Percentiles rank a stretch among this genome's conserved stretches.
phyloP scores from a whole-genome alignment of 1,284 basidiomycete genomes.

The Apiotrichum akiyoshidainum region DNA sequence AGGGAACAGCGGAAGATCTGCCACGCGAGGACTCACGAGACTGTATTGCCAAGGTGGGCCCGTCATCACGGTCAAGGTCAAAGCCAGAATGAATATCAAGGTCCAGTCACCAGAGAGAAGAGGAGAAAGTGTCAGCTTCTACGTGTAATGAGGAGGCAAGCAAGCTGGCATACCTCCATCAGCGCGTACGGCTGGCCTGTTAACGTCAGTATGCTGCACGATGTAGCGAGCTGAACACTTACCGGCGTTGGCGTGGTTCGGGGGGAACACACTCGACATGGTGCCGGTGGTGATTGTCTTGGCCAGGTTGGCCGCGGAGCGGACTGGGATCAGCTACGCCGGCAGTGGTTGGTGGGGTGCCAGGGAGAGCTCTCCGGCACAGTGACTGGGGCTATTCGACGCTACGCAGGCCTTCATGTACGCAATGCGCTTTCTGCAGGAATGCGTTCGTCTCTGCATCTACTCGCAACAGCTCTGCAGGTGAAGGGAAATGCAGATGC shows the following conservation, averaged over 20 bases:
- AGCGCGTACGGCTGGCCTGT: slow-evolving; percentile 60
- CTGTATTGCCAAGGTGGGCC: slow-evolving; percentile 3
- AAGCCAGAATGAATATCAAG: too few species aligned
- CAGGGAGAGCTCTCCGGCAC: not conserved
- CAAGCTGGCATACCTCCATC: slow-evolving; percentile 59
- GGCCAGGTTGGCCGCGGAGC: slow-evolving; percentile 10
- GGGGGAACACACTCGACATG: slow-evolving; percentile 44
- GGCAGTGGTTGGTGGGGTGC: not conserved
- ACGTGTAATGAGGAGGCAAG: not conserved
- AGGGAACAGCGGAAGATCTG: not conserved
- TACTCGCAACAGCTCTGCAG: too few species aligned
- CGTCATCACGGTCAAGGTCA: too few species aligned
- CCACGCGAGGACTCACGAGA: slow-evolving; percentile 18
- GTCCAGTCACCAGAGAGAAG: not conserved
- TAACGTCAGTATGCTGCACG: not conserved
- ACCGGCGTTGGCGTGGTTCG: slow-evolving; percentile 32
- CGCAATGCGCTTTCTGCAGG: too few species aligned
- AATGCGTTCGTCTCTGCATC: too few species aligned
- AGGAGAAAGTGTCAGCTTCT: not conserved
- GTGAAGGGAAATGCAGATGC: too few species aligned
- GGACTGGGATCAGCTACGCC: slow-evolving; percentile 6
- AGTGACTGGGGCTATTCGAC: too few species aligned
- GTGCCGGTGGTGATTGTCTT: slow-evolving; percentile 35
- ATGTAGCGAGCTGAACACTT: not conserved
- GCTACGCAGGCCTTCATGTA: too few species aligned